A percentile compares a stretch with the other conserved stretches of the same genome.
Evolutionary conservation across 2,329 filamentous ascomycete species (phyloP).

Genomic region (Exophiala sideris): DNA sequence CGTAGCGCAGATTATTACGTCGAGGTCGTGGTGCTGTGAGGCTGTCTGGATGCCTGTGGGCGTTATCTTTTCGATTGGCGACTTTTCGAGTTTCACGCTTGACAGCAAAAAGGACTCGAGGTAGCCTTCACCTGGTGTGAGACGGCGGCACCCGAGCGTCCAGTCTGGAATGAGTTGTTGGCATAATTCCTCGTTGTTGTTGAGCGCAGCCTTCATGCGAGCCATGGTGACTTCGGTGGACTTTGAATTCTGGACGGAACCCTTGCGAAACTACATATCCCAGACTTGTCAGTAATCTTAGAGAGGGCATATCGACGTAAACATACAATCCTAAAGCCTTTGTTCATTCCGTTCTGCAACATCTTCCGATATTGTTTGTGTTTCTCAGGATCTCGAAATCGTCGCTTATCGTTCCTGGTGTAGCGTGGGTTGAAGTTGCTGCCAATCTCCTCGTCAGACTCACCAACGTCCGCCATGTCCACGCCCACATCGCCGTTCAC

Average conservation of each 20-base stretch:
- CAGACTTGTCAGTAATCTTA: too few relatives aligned
- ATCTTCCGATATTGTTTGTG: slow-evolving; percentile 37
- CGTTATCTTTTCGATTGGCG: slow-evolving; percentile 36
- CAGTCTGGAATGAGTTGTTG: slow-evolving; percentile 29
- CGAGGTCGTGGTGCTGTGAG: slow-evolving; percentile 28
- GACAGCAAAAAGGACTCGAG: slow-evolving; percentile 46
- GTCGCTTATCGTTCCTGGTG: slow-evolving; percentile 32
- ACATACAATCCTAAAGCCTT: slow-evolving; percentile 21
- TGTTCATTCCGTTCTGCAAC: slow-evolving; percentile 29
- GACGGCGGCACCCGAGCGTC: slow-evolving; percentile 43
- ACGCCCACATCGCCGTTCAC: not conserved
- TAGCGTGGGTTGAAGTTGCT: slow-evolving; percentile 24
- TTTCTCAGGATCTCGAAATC: slow-evolving; percentile 30
- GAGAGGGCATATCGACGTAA: too few relatives aligned
- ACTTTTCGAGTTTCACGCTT: slow-evolving; percentile 35
- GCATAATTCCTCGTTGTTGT: slow-evolving; percentile 26
- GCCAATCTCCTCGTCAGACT: not conserved
- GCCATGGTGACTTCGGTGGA: slow-evolving; percentile 13
- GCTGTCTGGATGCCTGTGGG: slow-evolving; percentile 29
- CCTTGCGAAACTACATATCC: slow-evolving; percentile 13
- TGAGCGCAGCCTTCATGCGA: slow-evolving; percentile 19
- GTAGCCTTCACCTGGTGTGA: slow-evolving; percentile 52
- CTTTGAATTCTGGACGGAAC: slow-evolving; percentile 21
- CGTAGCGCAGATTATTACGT: slow-evolving; percentile 40
- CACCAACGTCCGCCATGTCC: not conserved